phyloP scores from a whole-genome alignment of 2,329 filamentous ascomycete genomes.

The Zasmidium angulare region DNA sequence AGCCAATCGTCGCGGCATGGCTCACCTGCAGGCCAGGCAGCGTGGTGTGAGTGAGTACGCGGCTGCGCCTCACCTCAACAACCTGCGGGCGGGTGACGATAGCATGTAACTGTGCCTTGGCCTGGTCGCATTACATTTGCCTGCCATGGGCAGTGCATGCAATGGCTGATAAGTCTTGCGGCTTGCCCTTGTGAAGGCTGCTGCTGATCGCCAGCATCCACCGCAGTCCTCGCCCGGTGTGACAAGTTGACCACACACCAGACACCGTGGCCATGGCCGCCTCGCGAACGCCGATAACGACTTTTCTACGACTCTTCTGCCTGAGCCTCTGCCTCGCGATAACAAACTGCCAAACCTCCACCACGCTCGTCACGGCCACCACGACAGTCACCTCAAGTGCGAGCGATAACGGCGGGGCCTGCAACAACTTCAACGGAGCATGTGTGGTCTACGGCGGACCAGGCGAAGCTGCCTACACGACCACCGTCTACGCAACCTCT shows the following conservation, averaged over 20 bases:
- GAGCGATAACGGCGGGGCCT: slow-evolving; percentile 7
- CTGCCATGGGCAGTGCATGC: neutral
- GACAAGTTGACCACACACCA: neutral
- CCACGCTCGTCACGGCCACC: slow-evolving; percentile 13
- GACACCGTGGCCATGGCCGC: neutral
- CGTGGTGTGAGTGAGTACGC: neutral
- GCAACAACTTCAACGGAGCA: slow-evolving; percentile 16
- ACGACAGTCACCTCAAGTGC: slow-evolving; percentile 12
- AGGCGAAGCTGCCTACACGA: slow-evolving; percentile 9
- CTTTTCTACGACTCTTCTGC: neutral
- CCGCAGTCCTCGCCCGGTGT: neutral
- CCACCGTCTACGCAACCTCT: slow-evolving; percentile 10
- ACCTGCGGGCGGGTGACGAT: slow-evolving; percentile 1
- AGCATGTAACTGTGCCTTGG: neutral
- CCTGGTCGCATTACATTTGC: neutral
- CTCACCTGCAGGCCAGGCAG: neutral
- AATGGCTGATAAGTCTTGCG: neutral
- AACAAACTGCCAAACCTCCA: slow-evolving; percentile 10
- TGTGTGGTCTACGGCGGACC: slow-evolving; percentile 16
- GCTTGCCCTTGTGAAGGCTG: neutral
- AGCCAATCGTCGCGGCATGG: neutral
- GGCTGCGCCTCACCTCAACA: slow-evolving; percentile 1
- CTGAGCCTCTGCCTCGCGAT: neutral
- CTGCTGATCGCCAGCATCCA: neutral
- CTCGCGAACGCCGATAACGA: neutral